Conservation (phyloP, 345 rosid genomes). For the Brassica rapa region DNA sequence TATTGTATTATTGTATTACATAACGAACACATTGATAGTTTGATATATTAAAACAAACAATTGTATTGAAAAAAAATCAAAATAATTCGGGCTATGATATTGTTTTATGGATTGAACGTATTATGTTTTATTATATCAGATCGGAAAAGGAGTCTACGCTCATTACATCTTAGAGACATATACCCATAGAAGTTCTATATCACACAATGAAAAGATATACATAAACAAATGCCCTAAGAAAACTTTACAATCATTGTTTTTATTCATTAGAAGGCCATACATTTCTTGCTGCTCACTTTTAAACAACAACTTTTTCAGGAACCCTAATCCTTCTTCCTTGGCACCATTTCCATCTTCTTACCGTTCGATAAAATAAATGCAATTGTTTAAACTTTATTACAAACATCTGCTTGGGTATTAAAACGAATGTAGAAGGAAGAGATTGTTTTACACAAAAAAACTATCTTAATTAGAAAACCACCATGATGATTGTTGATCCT, state of each 20-base stretch:
- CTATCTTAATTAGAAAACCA: too few species aligned
- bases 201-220: background rate
- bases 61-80: background rate
- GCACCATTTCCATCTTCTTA: too few species aligned
- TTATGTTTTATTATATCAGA: background rate
- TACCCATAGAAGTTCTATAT: too few species aligned
- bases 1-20: background rate
- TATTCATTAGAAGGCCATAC: too few species aligned
- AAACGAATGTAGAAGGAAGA: background rate
- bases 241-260: too few species aligned
- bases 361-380: background rate
- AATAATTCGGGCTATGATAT: background rate
- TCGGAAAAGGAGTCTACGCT: background rate
- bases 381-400: background rate
- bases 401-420: background rate
- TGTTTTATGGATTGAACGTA: background rate
- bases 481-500: background rate
- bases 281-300: too few species aligned
- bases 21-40: background rate
- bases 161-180: background rate
- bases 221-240: background rate
- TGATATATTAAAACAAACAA: background rate
- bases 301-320: too few species aligned
- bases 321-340: too few species aligned
- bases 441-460: background rate